Evolutionary conservation across 352 stramenopile species (phyloP), one percentile per base, ranked within the genome.

Genomic region (Aphanomyces astaci): DNA sequence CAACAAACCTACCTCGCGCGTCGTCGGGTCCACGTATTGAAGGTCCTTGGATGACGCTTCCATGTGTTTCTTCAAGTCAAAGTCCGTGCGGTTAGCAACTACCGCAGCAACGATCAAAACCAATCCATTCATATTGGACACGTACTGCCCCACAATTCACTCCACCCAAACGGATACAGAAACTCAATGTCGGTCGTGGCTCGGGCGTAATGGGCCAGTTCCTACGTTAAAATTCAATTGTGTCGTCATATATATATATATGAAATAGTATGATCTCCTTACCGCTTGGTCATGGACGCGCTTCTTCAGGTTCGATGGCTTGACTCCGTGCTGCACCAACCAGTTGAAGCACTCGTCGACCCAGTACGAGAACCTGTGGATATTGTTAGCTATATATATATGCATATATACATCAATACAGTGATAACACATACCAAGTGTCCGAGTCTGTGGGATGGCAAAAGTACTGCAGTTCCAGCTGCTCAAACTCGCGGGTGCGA

Each of bases 141-240:
- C 56, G 43, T 69, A 69, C 74, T 88, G 43, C 96, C 96, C 95
- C 95, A 98, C 9, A 99, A 73, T 72, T 99, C 96, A 70, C 93
- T 94, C 81, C 89, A 95, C 22, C 96, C 96, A 75, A 98, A 99
- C 0, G 96, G 96, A 71, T 98, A 99, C 57, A 90, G 88, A 74
- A 98, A 99, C 49, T 97, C 96, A 68, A 99, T 96, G 78, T 99
- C 97, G 0, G 93, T 98, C 75, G 95, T 98, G 31, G 94, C 94
- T 15, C 83, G 80, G 19, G 96, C 95, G 71, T 99, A 99, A 79
- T 99, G 96, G 7, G 96, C 96, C 30, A 99, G 79, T 48, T 96
- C 81, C 75, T 98, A 66, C 43, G n/a, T n/a, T n/a, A n/a, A n/a
- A n/a, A n/a, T n/a, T n/a, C n/a, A n/a, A n/a, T n/a, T n/a, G n/a